Evolutionary conservation across 2,329 filamentous ascomycete genomes (phyloP).

Genomic region (Arthrobotrys megalospora): DNA sequence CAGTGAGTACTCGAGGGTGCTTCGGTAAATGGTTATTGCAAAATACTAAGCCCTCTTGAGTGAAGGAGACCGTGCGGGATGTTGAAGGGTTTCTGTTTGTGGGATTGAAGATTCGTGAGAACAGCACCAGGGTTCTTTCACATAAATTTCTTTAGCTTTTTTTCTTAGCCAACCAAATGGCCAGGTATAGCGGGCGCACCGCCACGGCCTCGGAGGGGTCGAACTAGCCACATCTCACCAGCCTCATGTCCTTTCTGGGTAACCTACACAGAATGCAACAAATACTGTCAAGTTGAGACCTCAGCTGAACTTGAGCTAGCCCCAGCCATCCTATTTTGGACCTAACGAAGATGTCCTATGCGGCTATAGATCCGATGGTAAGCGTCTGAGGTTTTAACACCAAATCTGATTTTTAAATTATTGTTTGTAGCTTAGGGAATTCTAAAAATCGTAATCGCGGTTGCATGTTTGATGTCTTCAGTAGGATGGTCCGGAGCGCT

Average conservation of each 20-base stretch:
- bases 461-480: too few species aligned
- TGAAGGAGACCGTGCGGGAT: slow-evolving; percentile 10
- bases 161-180: slow-evolving; percentile 35
- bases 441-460: too few species aligned
- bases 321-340: too few species aligned
- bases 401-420: too few species aligned
- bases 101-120: slow-evolving; percentile 36
- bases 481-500: too few species aligned
- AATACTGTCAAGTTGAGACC: neutral
- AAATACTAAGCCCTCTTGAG: neutral
- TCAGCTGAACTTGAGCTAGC: neutral
- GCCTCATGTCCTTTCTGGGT: neutral
- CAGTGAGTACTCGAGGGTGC: neutral
- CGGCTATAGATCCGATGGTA: too few species aligned
- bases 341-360: too few species aligned
- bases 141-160: slow-evolving; percentile 60
- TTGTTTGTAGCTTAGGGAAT: too few species aligned
- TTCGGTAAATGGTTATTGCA: slow-evolving; percentile 21
- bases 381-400: too few species aligned
- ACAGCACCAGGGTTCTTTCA: slow-evolving; percentile 22
- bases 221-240: slow-evolving; percentile 33
- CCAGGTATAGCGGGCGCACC: slow-evolving; percentile 29
- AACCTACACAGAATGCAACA: neutral
- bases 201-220: slow-evolving; percentile 45
- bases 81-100: slow-evolving; percentile 13